These are phyloP conservation scores for Globisporangium yorkense DNA, from an alignment of 352 stramenopile species.

Conservation along the genomic window DNA sequence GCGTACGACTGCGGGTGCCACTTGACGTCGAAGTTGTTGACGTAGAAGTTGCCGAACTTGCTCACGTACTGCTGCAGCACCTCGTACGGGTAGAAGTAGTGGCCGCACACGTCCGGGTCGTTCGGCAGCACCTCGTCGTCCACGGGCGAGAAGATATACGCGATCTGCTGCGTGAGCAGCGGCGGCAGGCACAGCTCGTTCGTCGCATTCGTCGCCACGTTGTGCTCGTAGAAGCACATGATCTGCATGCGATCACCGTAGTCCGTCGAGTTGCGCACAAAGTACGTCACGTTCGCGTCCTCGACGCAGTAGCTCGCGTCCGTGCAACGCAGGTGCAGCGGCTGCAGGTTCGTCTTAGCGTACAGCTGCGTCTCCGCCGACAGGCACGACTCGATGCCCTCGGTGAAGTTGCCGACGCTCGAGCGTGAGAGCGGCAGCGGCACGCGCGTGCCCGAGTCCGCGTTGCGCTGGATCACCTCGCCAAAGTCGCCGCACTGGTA, in stretches of 20 bases:
- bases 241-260: conserved; percentile 62
- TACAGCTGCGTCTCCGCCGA: conserved; percentile 49
- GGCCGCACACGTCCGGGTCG: conserved; percentile 60
- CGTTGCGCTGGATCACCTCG: conserved; percentile 34
- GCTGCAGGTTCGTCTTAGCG: conserved; percentile 54
- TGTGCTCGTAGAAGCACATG: conserved; percentile 72
- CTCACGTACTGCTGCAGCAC: conserved; percentile 46
- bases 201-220: conserved; percentile 31
- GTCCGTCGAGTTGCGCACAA: conserved; percentile 51
- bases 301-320: conserved; percentile 34
- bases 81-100: conserved; percentile 76
- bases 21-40: conserved; percentile 66
- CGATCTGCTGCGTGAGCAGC: conserved; percentile 50
- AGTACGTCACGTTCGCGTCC: conserved; percentile 41
- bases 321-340: conserved; percentile 51
- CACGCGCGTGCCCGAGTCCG: conserved; percentile 27
- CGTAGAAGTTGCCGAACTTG: conserved; percentile 60
- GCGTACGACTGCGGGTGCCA: conserved; percentile 64
- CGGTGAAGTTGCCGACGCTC: conserved; percentile 9
- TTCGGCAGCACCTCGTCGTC: conserved; percentile 46
- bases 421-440: conserved; percentile 27
- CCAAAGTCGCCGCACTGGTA: conserved; percentile 61
- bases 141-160: conserved; percentile 48
- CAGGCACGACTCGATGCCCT: conserved; percentile 46
- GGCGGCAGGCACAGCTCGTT: conserved; percentile 56